Conservation (phyloP, 129 eudicot genomes). For the Pseudognaphalium luteoalbum region DNA sequence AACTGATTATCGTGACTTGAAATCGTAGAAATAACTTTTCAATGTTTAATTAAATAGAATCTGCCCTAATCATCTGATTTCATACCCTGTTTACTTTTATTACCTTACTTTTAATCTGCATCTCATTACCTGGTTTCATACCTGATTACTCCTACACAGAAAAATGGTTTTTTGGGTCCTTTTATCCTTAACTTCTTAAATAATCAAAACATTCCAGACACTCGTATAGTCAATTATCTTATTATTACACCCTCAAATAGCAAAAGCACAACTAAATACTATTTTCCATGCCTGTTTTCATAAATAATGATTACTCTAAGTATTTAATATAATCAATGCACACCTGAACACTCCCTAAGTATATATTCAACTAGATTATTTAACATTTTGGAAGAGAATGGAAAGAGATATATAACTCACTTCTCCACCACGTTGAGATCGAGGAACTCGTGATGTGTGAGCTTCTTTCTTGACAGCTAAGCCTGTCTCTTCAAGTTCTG, state of each 20-base stretch:
- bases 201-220: neutral
- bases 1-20: neutral
- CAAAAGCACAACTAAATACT: neutral
- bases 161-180: neutral
- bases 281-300: neutral
- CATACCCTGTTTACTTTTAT: no score
- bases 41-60: neutral
- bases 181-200: neutral
- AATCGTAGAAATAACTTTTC: neutral
- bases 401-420: slow-evolving; percentile 39
- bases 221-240: neutral
- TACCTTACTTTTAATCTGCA: no score
- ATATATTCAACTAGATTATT: neutral
- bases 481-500: slow-evolving; percentile 88
- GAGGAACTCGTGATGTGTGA: slow-evolving; percentile 81
- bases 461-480: slow-evolving; percentile 84
- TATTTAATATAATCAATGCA: neutral
- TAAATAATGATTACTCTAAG: neutral
- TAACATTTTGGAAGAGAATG: neutral
- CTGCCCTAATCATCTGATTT: neutral
- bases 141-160: no score
- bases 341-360: neutral
- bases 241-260: neutral
- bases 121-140: neutral
- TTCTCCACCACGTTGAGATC: slow-evolving; percentile 98